Evolutionary conservation across 73 alveolate species (phyloP).

Genomic region (Paraurostyla sp.): DNA sequence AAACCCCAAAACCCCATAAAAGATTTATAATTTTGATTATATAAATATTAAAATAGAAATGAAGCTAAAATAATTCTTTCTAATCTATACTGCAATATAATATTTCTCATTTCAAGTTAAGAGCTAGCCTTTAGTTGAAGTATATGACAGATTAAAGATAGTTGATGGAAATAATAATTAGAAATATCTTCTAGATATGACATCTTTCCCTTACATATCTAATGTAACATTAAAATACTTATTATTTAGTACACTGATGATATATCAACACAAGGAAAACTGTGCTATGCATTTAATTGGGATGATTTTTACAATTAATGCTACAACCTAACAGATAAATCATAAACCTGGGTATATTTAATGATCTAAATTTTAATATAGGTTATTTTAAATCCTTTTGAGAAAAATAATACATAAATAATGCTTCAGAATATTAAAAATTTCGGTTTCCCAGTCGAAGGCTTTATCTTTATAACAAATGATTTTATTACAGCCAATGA

Average conservation of each 20-base stretch:
- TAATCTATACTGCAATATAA: too few relatives aligned
- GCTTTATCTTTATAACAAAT: slow-evolving; percentile 21
- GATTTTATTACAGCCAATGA: slow-evolving; percentile 20
- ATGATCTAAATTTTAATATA: neutral
- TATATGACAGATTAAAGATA: too few relatives aligned
- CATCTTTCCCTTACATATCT: too few relatives aligned
- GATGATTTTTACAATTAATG: neutral
- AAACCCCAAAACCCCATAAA: too few relatives aligned
- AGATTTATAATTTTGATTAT: too few relatives aligned
- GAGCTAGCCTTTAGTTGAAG: too few relatives aligned
- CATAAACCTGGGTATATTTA: neutral
- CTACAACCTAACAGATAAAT: neutral
- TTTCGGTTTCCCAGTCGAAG: neutral
- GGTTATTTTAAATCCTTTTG: slow-evolving; percentile 27
- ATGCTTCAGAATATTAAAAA: neutral
- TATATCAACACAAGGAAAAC: neutral
- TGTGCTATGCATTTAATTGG: slow-evolving; percentile 9
- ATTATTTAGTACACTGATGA: neutral
- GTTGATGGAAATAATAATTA: too few relatives aligned
- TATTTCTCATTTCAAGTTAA: too few relatives aligned
- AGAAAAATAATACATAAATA: neutral
- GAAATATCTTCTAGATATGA: too few relatives aligned
- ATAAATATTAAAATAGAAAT: too few relatives aligned
- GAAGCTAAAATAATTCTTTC: too few relatives aligned
- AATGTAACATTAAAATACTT: too few relatives aligned